Percentiles rank a stretch among this genome's conserved stretches.
phyloP scores from a whole-genome alignment of 768 basidiomycete species.

The Xanthoconium stramineum region DNA sequence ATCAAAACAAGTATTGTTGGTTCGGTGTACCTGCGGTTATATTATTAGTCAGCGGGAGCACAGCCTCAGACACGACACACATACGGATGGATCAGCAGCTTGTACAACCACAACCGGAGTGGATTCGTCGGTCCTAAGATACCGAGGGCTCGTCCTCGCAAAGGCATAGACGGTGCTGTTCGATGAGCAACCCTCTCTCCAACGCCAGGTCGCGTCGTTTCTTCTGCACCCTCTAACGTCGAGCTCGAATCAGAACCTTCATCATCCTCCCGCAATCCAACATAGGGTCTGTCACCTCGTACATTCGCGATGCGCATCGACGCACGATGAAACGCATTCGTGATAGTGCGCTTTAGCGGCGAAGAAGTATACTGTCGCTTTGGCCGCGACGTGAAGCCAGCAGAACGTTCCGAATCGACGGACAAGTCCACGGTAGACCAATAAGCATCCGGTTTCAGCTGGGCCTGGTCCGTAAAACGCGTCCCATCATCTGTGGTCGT shows the following conservation, averaged over 20 bases:
- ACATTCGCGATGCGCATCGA: constrained; percentile 84
- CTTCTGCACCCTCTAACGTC: constrained; percentile 36
- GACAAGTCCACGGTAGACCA: constrained; percentile 20
- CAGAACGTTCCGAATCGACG: constrained; percentile 49
- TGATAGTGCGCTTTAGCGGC: constrained; percentile 58
- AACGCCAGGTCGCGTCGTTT: constrained; percentile 32
- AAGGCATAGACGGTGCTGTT: constrained; percentile 41
- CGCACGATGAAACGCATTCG: constrained; percentile 56
- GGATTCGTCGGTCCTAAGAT: constrained; percentile 67
- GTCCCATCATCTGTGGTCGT: constrained; percentile 53
- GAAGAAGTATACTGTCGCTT: constrained; percentile 48
- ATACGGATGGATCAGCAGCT: constrained; percentile 69
- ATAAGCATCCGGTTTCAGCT: constrained; percentile 26
- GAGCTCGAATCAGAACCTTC: constrained; percentile 30
- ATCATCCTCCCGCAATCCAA: constrained; percentile 50
- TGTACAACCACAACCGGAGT: constrained; percentile 61
- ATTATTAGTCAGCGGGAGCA: not conserved
- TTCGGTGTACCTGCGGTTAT: constrained; percentile 70
- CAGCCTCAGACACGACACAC: constrained; percentile 29
- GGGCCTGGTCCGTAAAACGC: constrained; percentile 51
- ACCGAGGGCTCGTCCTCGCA: constrained; percentile 79
- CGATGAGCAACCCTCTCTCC: constrained; percentile 35
- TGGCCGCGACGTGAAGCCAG: constrained; percentile 36
- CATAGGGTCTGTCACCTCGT: constrained; percentile 56
- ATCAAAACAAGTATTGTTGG: constrained; percentile 81